These are phyloP conservation scores for Saccharomyces hybrid DNA, from an alignment of 1,139 yeast species.

Conservation along the genomic window DNA sequence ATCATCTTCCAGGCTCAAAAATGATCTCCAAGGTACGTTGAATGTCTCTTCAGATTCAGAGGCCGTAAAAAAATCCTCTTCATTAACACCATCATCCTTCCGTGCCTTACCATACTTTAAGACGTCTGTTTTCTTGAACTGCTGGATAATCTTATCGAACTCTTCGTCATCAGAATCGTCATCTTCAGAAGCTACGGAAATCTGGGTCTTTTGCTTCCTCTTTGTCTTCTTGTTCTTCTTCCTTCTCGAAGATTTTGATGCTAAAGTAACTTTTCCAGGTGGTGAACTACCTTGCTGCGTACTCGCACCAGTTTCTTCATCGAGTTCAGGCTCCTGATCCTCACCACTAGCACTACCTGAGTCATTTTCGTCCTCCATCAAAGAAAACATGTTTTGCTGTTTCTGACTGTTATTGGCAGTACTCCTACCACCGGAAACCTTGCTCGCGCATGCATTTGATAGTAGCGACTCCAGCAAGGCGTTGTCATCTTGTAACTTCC, in stretches of 20 bases:
- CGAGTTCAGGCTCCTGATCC: conserved; percentile 14
- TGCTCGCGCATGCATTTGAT: conserved; percentile 8
- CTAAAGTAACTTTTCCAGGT: conserved; percentile 7
- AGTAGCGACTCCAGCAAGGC: conserved; percentile 26
- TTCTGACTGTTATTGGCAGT: conserved; percentile 12
- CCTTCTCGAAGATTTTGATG: conserved; percentile 11
- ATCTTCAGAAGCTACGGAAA: conserved; percentile 6
- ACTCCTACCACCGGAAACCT: neutral
- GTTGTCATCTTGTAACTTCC: conserved; percentile 42
- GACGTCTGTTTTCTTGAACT: conserved; percentile 24
- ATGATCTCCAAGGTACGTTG: neutral
- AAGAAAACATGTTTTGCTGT: conserved; percentile 44
- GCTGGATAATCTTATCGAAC: conserved; percentile 27
- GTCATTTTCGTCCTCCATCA: conserved; percentile 40
- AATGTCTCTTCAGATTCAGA: conserved; percentile 26
- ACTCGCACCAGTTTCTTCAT: neutral
- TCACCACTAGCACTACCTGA: conserved; percentile 30
- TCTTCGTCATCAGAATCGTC: conserved; percentile 25
- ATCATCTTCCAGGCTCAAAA: neutral
- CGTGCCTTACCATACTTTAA: conserved; percentile 9
- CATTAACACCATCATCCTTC: conserved; percentile 9
- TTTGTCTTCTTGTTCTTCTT: conserved; percentile 22
- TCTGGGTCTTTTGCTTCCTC: conserved; percentile 14
- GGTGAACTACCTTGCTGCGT: conserved; percentile 9
- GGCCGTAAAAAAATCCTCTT: conserved; percentile 35